Percentiles rank a stretch among this genome's conserved stretches.
phyloP scores from a whole-genome alignment of 495 filamentous ascomycete species.

The Parathielavia hyrcaniae region DNA sequence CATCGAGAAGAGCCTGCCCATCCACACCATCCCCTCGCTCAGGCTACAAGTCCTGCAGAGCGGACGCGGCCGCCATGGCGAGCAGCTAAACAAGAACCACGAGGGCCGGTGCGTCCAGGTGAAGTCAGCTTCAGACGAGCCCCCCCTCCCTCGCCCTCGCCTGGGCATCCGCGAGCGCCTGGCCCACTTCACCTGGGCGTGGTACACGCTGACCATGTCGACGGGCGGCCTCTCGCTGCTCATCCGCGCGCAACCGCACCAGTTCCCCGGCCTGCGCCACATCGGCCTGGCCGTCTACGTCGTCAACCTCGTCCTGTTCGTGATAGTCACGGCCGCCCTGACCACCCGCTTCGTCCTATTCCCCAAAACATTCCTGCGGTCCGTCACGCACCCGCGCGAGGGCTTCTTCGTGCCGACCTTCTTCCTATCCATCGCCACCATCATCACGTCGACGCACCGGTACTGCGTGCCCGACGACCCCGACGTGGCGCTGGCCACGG shows the following conservation, averaged over 20 bases:
- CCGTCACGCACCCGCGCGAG: constrained; percentile 57
- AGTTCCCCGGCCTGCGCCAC: constrained; percentile 51
- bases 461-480: constrained; percentile 46
- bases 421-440: constrained; percentile 57
- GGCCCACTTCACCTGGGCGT: constrained; percentile 67
- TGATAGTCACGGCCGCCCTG: constrained; percentile 46
- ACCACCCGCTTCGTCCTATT: constrained; percentile 52
- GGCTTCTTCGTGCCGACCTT: constrained; percentile 64
- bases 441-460: constrained; percentile 54
- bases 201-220: constrained; percentile 65
- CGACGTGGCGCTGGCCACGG: constrained; percentile 33
- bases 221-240: constrained; percentile 61
- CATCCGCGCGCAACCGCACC: constrained; percentile 52
- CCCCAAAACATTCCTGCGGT: constrained; percentile 45
- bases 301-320: constrained; percentile 57
- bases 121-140: background rate
- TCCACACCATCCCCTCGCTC: constrained; percentile 12
- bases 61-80: background rate
- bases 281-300: constrained; percentile 59
- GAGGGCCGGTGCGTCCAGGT: background rate
- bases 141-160: constrained; percentile 6
- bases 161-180: constrained; percentile 39
- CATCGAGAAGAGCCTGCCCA: constrained; percentile 16
- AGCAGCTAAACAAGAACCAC: background rate
- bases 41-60: background rate